A percentile compares a stretch with the other conserved stretches of the same genome.
Conservation (phyloP, 148 eudicot genomes). For the Dianthus caryophyllus region DNA sequence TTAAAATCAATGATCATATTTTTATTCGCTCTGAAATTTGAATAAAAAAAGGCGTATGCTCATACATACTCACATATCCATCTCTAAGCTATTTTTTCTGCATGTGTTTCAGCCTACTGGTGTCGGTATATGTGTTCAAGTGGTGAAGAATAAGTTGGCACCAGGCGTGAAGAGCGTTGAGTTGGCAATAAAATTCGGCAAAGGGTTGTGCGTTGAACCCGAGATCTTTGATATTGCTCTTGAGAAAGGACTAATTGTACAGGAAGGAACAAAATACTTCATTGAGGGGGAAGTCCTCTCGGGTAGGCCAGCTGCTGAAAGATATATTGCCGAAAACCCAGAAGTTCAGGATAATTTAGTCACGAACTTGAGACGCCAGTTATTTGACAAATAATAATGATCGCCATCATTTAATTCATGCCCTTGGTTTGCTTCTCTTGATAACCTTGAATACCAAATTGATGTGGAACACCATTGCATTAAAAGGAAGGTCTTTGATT, state of each 20-base stretch:
- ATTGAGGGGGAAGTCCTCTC: conserved; percentile 50
- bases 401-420: background rate
- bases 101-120: conserved; percentile 51
- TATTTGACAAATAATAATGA: conserved; percentile 41
- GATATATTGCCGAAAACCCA: conserved; percentile 51
- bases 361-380: conserved; percentile 47
- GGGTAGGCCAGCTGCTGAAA: conserved; percentile 45
- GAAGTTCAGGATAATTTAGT: conserved; percentile 43
- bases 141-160: conserved; percentile 84
- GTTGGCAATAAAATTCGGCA: conserved; percentile 64
- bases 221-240: conserved; percentile 83
- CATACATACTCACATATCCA: background rate
- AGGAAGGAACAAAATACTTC: conserved; percentile 50
- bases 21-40: background rate
- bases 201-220: conserved; percentile 60
- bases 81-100: conserved; percentile 10
- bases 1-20: background rate
- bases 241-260: conserved; percentile 59
- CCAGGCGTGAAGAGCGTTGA: conserved; percentile 69
- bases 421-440: background rate
- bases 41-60: too few species aligned
- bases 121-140: conserved; percentile 69
- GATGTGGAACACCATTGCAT: background rate
- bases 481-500: background rate
- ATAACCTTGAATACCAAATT: background rate